These are phyloP conservation scores for Rosellinia necatrix DNA, from an alignment of 2,329 filamentous ascomycete species.

Conservation along the genomic window DNA sequence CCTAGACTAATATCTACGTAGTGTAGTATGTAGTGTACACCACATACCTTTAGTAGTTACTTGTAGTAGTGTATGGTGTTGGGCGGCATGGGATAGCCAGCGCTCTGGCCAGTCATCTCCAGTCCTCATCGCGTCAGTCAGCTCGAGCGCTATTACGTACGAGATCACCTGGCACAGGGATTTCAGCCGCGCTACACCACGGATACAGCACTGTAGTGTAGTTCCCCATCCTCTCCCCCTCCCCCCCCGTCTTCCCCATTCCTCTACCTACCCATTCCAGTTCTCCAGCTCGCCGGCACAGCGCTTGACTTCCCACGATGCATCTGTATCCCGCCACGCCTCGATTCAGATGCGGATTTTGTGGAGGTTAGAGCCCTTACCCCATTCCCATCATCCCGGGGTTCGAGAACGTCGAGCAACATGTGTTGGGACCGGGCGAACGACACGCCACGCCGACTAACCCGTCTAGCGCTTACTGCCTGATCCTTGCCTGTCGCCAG, in stretches of 20 bases:
- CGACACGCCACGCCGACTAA: too few species aligned
- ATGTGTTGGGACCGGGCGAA: conserved; percentile 1
- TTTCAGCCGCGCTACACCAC: background rate
- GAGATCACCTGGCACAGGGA: conserved; percentile 7
- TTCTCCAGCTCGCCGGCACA: background rate
- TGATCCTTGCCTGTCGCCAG: background rate
- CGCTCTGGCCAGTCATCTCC: conserved; percentile 2
- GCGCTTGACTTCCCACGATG: too few species aligned
- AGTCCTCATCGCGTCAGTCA: conserved; percentile 2
- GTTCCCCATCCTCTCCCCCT: too few species aligned
- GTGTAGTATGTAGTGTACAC: too few species aligned
- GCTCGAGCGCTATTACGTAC: conserved; percentile 24
- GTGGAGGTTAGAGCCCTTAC: background rate
- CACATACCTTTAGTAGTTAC: too few species aligned
- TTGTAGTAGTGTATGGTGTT: too few species aligned
- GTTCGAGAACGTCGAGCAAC: background rate
- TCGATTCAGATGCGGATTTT: too few species aligned
- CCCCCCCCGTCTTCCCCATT: too few species aligned
- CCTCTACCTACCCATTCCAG: conserved; percentile 1
- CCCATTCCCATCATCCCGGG: conserved; percentile 16
- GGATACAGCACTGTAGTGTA: too few species aligned
- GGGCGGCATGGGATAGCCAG: background rate
- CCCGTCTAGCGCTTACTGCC: conserved; percentile 7
- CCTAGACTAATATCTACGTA: too few species aligned
- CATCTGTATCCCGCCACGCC: too few species aligned